A percentile compares a stretch with the other conserved stretches of the same genome.
Evolutionary conservation across 2,329 filamentous ascomycete genomes (phyloP).

Genomic region (Cladosporium colombiae): DNA sequence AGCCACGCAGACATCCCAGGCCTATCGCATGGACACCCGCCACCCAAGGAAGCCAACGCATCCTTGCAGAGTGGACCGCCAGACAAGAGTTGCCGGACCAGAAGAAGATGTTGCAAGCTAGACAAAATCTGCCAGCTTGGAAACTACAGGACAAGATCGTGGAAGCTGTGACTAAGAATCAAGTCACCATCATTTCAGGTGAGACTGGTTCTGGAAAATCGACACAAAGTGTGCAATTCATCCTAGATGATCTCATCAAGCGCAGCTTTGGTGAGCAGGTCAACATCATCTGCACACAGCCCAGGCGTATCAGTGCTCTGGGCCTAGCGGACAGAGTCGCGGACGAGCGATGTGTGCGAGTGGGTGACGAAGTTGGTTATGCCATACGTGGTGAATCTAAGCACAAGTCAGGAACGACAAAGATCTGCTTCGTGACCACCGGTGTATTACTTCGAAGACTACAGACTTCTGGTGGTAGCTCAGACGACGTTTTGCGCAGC

Average conservation of each 20-base stretch:
- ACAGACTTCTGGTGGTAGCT: constrained; percentile 82
- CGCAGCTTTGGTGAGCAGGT: constrained; percentile 71
- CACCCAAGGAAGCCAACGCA: constrained; percentile 57
- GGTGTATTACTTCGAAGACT: constrained; percentile 86
- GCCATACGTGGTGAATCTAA: constrained; percentile 88
- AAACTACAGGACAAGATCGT: constrained; percentile 76
- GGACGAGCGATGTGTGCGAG: constrained; percentile 78
- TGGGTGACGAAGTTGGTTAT: constrained; percentile 90
- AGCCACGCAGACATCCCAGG: constrained; percentile 44
- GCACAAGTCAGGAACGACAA: constrained; percentile 68
- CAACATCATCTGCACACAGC: constrained; percentile 95
- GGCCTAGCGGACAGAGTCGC: constrained; percentile 92
- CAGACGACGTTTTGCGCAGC: constrained; percentile 77
- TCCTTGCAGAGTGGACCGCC: constrained; percentile 65
- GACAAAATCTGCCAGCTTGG: constrained; percentile 84
- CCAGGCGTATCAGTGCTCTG: constrained; percentile 88
- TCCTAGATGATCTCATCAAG: constrained; percentile 85
- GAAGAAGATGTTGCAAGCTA: constrained; percentile 71
- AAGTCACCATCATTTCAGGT: constrained; percentile 95
- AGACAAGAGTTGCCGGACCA: constrained; percentile 67
- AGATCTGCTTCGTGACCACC: constrained; percentile 93
- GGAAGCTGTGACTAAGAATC: constrained; percentile 69
- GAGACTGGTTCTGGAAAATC: constrained; percentile 97
- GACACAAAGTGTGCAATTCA: constrained; percentile 93
- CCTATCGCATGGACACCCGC: constrained; percentile 66